phyloP scores from a whole-genome alignment of 345 rosid species.

The Crucihimalaya himalaica region DNA sequence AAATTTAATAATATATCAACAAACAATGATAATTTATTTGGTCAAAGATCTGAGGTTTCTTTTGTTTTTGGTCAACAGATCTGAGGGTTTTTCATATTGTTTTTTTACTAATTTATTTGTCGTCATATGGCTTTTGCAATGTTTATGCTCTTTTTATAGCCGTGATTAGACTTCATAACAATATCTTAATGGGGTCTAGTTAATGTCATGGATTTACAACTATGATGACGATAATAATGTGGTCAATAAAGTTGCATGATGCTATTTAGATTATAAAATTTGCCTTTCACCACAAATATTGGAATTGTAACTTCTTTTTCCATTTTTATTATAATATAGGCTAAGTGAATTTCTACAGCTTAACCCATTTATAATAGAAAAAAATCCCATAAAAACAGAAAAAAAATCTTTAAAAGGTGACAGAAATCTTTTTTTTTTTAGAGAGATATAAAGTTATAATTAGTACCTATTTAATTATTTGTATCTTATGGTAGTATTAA shows the following conservation, averaged over 20 bases:
- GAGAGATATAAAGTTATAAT: not conserved
- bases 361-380: slow-evolving; percentile 1
- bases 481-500: slow-evolving; percentile 19
- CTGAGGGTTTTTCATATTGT: slow-evolving; percentile 32
- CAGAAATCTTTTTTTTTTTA: not conserved
- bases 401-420: not conserved
- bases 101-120: slow-evolving; percentile 24
- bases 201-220: slow-evolving; percentile 15
- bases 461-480: not conserved
- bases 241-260: slow-evolving; percentile 39
- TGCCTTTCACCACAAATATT: slow-evolving; percentile 17
- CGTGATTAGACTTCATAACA: slow-evolving; percentile 35
- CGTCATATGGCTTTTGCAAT: slow-evolving; percentile 22
- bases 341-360: not conserved
- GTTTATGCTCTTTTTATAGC: slow-evolving; percentile 29
- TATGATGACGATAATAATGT: not conserved
- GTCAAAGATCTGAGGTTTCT: slow-evolving; percentile 40
- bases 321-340: not conserved
- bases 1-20: slow-evolving; percentile 23
- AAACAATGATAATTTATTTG: slow-evolving; percentile 33
- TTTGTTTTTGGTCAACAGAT: slow-evolving; percentile 39
- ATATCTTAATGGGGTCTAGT: slow-evolving; percentile 7
- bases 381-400: not conserved
- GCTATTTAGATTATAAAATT: slow-evolving; percentile 35
- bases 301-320: not conserved